phyloP scores from a whole-genome alignment of 805 yeast genomes.

The Starmera amethionina region DNA sequence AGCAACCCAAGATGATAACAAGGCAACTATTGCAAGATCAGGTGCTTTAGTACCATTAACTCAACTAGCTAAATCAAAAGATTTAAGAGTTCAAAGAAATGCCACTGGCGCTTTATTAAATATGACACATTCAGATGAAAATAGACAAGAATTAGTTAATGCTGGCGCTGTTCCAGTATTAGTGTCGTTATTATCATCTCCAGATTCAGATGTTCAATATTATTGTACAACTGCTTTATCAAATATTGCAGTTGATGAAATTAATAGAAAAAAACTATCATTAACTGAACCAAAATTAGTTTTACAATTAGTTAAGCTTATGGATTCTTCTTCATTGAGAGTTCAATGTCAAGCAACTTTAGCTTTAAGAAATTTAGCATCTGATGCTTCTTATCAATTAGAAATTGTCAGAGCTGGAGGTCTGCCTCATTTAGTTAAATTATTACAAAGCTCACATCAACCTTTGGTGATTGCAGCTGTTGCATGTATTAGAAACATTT shows the following conservation, averaged over 20 bases:
- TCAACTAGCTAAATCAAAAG: conserved; percentile 87
- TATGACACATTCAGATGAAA: conserved; percentile 97
- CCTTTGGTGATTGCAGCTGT: conserved; percentile 94
- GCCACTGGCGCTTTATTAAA: conserved; percentile 97
- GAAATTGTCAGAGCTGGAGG: conserved; percentile 96
- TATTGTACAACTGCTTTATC: conserved; percentile 97
- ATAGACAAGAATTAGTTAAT: conserved; percentile 90
- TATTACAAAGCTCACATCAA: conserved; percentile 81
- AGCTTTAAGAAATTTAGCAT: conserved; percentile 90
- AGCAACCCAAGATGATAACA: conserved; percentile 97
- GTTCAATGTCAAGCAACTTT: conserved; percentile 98
- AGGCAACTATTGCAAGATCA: conserved; percentile 88
- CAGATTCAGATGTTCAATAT: conserved; percentile 95
- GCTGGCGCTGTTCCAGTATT: conserved; percentile 98
- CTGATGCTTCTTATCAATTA: conserved; percentile 91
- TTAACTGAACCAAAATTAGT: conserved; percentile 91
- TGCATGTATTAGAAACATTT: conserved; percentile 94
- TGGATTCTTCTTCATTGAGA: conserved; percentile 90
- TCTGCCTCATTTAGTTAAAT: conserved; percentile 81
- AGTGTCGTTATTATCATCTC: conserved; percentile 73
- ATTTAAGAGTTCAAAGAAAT: conserved; percentile 92
- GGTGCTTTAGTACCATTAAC: conserved; percentile 95
- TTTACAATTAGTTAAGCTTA: conserved; percentile 73
- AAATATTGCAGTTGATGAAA: conserved; percentile 94
- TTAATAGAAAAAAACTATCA: conserved; percentile 77